Evolutionary conservation across 768 basidiomycete genomes (phyloP), one percentile per base, ranked within the genome.

Genomic region (Hemileccinum impolitum): DNA sequence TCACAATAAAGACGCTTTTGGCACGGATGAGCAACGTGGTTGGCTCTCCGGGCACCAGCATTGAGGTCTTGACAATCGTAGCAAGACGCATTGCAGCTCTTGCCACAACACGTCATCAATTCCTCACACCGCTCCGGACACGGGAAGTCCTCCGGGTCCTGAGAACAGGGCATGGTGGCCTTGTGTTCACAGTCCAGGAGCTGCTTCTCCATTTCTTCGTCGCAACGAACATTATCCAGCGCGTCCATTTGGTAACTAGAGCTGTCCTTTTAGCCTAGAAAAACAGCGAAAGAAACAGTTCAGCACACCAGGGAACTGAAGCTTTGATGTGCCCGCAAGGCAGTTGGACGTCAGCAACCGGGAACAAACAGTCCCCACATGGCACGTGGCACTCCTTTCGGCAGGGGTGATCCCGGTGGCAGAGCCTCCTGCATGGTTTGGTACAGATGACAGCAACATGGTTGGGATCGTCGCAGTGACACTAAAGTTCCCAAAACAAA

Each of bases 361-460:
- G 69, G 60, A 81, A 80, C 18, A 34, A 39, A 59, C 85, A 87
- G 8, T 69, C 50, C 1, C 80, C 81, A 54, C 85, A 87, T 1
- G 73, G 58, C 1, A 68, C 65, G 3, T 74, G 70, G 58, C 85
- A 88, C 12, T 65, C 54, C 34, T 72, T 75, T 8, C 57, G 50
- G 59, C 86, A 88, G 0, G 85, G 85, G 57, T 87, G 85, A 1
- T 67, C 66, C 25, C 78, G 70, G 0, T 68, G 53, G 52, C 85
- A 87, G 6, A 82, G 72, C 25, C 72, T 70, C 28, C 69, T 65
- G 53, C 85, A 85, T 9, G 62, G 64, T 48, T 77, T 71, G 12
- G 59, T 61, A 55, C 85, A 85, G 12, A 60, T 55, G 11, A 77
- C 72, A 32, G 68, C 60, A 14, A 74, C 39, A 50, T 86, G 84